phyloP scores from a whole-genome alignment of 2,329 filamentous ascomycete species.

The Ophiostoma perfectum region DNA sequence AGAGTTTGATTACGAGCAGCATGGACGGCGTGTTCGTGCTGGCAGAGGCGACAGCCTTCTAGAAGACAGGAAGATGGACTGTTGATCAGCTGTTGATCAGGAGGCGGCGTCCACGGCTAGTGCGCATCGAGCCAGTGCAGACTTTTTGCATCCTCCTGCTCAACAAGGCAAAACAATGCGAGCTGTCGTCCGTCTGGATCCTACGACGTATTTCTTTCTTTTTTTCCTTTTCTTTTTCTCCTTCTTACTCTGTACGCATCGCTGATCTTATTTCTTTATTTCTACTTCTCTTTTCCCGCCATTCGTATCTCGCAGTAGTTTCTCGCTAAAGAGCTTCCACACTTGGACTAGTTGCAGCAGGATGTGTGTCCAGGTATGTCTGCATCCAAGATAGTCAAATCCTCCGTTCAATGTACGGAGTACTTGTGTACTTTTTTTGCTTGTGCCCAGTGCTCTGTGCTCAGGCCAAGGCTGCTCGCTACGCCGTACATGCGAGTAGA shows the following conservation, averaged over 20 bases:
- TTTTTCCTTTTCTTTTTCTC: not conserved
- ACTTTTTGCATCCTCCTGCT: not conserved
- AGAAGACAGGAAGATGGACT: not conserved
- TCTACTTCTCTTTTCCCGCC: no score
- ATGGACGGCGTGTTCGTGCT: not conserved
- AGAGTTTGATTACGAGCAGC: not conserved
- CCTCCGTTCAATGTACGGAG: no score
- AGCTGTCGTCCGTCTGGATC: not conserved
- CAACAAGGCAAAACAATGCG: constrained; percentile 1
- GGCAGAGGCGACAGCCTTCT: not conserved
- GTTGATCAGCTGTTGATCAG: not conserved
- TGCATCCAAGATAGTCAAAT: no score
- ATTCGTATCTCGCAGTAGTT: not conserved
- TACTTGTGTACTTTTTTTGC: no score
- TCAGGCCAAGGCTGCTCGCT: no score
- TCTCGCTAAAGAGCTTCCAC: constrained; percentile 9
- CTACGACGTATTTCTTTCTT: no score
- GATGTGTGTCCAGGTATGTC: not conserved
- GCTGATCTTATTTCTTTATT: not conserved
- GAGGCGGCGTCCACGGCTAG: not conserved
- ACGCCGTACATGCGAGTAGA: no score
- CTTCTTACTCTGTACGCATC: not conserved
- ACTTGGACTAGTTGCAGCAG: not conserved
- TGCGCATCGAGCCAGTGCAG: no score
- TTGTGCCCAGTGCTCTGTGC: no score